These are phyloP conservation scores for Euclidium syriacum DNA, from an alignment of 345 rosid species.

Conservation along the genomic window DNA sequence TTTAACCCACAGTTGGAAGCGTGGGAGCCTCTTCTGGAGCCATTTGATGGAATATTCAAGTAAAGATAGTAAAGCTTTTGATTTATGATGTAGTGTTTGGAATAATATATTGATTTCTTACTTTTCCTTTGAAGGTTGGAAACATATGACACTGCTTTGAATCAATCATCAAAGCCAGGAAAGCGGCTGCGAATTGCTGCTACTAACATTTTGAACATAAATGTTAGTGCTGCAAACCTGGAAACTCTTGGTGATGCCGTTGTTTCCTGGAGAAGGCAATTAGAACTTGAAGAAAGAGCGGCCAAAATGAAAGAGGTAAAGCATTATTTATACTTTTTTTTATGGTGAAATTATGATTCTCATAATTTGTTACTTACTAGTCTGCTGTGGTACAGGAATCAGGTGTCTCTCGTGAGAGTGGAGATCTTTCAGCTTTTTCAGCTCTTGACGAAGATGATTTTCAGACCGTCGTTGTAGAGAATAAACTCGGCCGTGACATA, in stretches of 20 bases:
- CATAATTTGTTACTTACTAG: constrained; percentile 15
- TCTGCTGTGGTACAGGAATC: constrained; percentile 46
- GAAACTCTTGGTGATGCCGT: constrained; percentile 65
- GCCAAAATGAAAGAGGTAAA: constrained; percentile 69
- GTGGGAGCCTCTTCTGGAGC: constrained; percentile 99
- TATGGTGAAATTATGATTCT: background rate
- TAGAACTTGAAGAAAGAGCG: constrained; percentile 85
- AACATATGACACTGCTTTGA: constrained; percentile 65
- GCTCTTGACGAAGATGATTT: constrained; percentile 97
- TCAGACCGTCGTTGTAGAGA: constrained; percentile 75
- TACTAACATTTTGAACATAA: constrained; percentile 76
- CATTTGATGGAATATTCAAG: constrained; percentile 99
- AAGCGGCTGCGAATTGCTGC: constrained; percentile 81
- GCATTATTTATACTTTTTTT: constrained; percentile 4
- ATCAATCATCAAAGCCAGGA: constrained; percentile 58
- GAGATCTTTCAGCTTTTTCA: constrained; percentile 61
- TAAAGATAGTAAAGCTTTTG: constrained; percentile 31
- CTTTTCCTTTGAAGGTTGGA: constrained; percentile 62
- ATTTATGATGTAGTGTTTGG: constrained; percentile 6
- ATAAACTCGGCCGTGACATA: constrained; percentile 84
- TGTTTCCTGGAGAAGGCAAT: constrained; percentile 88
- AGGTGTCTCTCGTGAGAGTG: constrained; percentile 38
- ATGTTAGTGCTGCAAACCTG: constrained; percentile 84
- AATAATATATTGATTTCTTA: constrained; percentile 11
- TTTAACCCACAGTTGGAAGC: constrained; percentile 92